Evolutionary conservation across 208 protist species (phyloP).

Genomic region (Crithidia thermophila): DNA sequence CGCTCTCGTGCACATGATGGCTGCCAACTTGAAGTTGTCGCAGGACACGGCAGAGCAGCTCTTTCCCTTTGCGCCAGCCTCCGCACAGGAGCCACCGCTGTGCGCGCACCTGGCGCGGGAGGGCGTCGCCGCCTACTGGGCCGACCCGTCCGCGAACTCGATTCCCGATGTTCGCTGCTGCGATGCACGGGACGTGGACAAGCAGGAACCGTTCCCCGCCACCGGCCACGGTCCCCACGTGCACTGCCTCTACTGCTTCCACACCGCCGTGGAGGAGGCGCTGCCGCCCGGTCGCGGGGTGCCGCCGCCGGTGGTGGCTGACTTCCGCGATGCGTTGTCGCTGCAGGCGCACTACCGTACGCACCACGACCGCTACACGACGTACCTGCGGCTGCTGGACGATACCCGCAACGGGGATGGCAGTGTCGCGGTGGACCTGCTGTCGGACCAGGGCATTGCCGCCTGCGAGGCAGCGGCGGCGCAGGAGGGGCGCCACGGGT

Average conservation of each 20-base stretch:
- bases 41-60: slow-evolving; percentile 12
- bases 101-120: slow-evolving; percentile 64
- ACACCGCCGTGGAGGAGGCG: slow-evolving; percentile 7
- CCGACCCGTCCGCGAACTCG: background rate
- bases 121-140: slow-evolving; percentile 26
- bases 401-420: slow-evolving; percentile 19
- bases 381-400: slow-evolving; percentile 43
- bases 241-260: slow-evolving; percentile 60
- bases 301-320: slow-evolving; percentile 33
- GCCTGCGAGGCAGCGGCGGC: slow-evolving; percentile 51
- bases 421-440: slow-evolving; percentile 14
- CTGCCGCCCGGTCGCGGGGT: slow-evolving; percentile 19
- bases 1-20: slow-evolving; percentile 31
- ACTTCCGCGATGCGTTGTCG: slow-evolving; percentile 23
- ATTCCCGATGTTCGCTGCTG: slow-evolving; percentile 35
- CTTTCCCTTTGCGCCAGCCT: slow-evolving; percentile 1
- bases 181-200: slow-evolving; percentile 20
- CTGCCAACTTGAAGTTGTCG: slow-evolving; percentile 14
- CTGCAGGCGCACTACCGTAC: slow-evolving; percentile 27
- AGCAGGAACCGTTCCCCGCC: slow-evolving; percentile 17
- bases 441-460: slow-evolving; percentile 25
- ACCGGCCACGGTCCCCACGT: slow-evolving; percentile 35
- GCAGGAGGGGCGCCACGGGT: slow-evolving; percentile 48
- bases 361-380: slow-evolving; percentile 22
- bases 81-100: slow-evolving; percentile 18